A percentile compares a stretch with the other conserved stretches of the same genome.
Conservation (phyloP, 2,329 filamentous ascomycete genomes). For the Cadophora malorum region DNA sequence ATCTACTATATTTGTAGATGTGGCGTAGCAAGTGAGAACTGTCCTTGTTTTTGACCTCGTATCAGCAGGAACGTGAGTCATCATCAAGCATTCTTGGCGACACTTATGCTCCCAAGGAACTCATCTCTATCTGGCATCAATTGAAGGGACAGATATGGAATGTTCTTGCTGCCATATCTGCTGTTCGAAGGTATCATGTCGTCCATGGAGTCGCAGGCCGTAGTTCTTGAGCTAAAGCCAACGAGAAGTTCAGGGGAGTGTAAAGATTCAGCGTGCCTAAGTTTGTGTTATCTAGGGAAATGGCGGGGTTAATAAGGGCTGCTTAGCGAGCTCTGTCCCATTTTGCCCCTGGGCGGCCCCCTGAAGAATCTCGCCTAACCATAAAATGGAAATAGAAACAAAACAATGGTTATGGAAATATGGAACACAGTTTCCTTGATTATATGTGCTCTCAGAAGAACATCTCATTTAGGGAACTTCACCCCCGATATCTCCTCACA, state of each 20-base stretch:
- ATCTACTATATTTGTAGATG: not conserved
- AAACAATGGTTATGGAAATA: too few species aligned
- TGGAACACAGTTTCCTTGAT: too few species aligned
- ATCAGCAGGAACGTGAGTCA: constrained; percentile 9
- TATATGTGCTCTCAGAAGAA: too few species aligned
- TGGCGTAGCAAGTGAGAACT: not conserved
- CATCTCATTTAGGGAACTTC: constrained; percentile 13
- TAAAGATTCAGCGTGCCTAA: too few species aligned
- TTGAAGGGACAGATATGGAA: not conserved
- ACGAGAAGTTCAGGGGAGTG: not conserved
- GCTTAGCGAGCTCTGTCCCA: not conserved
- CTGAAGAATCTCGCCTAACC: not conserved
- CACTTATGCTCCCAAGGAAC: not conserved
- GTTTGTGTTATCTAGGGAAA: too few species aligned
- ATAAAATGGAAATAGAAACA: too few species aligned
- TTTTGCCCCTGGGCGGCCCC: not conserved
- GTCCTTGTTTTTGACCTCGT: constrained; percentile 8
- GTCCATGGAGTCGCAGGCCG: not conserved
- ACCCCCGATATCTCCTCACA: constrained; percentile 24
- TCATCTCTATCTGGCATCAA: not conserved
- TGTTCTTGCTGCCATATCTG: not conserved
- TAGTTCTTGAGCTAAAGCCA: too few species aligned
- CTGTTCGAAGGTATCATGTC: not conserved
- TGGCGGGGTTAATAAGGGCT: too few species aligned
- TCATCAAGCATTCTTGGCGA: not conserved